Conservation (phyloP, 768 basidiomycete genomes). For the Collybiopsis luxurians region DNA sequence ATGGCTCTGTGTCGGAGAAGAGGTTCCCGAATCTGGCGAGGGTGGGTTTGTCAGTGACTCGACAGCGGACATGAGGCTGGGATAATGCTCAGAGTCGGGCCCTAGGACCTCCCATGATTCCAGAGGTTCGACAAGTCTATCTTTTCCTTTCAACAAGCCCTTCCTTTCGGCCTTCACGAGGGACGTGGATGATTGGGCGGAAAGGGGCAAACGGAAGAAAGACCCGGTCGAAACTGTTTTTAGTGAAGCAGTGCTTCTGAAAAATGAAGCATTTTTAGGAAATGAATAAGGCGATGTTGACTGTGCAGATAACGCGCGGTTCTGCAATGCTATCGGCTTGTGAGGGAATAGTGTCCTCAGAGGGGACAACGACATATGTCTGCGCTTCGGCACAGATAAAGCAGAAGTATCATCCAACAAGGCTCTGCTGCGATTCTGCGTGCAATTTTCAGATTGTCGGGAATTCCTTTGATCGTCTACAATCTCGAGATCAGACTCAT, state of each 20-base stretch:
- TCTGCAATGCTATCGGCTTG: constrained; percentile 29
- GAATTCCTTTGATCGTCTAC: constrained; percentile 44
- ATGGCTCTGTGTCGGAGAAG: constrained; percentile 5
- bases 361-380: constrained; percentile 43
- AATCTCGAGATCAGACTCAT: constrained; percentile 48
- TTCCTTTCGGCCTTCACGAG: constrained; percentile 14
- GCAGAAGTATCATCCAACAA: constrained; percentile 23
- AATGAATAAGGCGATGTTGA: constrained; percentile 39
- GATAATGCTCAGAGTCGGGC: constrained; percentile 18
- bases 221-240: constrained; percentile 31
- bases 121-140: constrained; percentile 30
- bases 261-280: constrained; percentile 32
- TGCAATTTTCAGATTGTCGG: constrained; percentile 31
- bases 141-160: constrained; percentile 39
- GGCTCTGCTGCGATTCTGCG: constrained; percentile 23
- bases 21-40: constrained; percentile 11
- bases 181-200: constrained; percentile 21
- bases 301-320: constrained; percentile 40
- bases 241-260: constrained; percentile 46
- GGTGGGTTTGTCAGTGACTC: constrained; percentile 14
- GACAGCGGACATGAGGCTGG: constrained; percentile 25
- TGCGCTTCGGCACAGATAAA: constrained; percentile 30
- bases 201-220: constrained; percentile 28
- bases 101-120: constrained; percentile 49
- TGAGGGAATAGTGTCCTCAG: constrained; percentile 45